Evolutionary conservation across 2,329 filamentous ascomycete species (phyloP).

Genomic region (Colletotrichum sp.): DNA sequence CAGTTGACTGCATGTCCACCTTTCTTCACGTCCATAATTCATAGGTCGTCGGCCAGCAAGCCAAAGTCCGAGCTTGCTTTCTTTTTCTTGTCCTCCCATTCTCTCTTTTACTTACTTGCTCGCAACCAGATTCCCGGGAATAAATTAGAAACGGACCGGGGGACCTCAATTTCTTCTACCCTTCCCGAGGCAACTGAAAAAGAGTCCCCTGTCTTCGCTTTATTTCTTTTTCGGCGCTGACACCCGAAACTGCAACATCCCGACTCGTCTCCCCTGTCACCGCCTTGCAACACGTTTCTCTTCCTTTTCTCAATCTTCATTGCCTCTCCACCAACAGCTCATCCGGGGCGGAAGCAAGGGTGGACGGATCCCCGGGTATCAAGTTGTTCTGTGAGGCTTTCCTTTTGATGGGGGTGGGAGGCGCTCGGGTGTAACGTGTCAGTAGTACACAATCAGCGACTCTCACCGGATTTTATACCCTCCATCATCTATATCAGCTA

Average conservation of each 20-base stretch:
- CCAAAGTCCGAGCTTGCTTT: neutral
- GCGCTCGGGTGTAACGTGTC: neutral
- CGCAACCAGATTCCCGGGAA: constrained; percentile 15
- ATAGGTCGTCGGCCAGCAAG: neutral
- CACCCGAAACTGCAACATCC: constrained; percentile 11
- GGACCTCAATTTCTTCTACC: neutral
- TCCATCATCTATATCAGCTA: neutral
- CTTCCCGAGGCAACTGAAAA: neutral
- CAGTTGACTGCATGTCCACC: neutral
- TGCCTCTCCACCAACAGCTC: neutral
- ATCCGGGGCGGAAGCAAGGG: neutral
- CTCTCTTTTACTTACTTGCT: neutral
- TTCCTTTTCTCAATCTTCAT: neutral
- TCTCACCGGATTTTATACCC: neutral
- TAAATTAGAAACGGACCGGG: neutral
- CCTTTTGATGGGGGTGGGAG: neutral
- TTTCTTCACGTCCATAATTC: neutral
- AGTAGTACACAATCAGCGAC: neutral
- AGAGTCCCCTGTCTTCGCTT: neutral
- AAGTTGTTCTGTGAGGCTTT: neutral
- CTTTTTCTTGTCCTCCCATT: neutral
- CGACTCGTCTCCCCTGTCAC: neutral
- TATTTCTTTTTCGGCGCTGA: constrained; percentile 1
- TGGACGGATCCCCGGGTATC: neutral
- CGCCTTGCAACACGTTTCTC: neutral